phyloP scores from a whole-genome alignment of 192 early-diverging fungal species.

The Geranomyces variabilis region DNA sequence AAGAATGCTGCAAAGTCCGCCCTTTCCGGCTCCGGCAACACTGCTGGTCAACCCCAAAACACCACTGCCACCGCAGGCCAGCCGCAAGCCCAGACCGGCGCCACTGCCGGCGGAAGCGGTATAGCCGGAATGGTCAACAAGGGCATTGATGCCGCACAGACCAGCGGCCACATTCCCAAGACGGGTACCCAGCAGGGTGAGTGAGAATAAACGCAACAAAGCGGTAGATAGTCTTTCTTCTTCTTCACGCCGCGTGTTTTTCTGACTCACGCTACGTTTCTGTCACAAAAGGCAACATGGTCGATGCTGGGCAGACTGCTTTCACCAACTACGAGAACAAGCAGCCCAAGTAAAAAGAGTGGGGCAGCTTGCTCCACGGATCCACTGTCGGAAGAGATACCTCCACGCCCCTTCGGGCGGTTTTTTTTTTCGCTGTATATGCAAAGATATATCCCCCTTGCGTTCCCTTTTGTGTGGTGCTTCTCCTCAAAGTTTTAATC shows the following conservation, averaged over 20 bases:
- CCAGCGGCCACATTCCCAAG: slow-evolving; percentile 6
- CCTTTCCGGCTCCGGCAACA: not conserved
- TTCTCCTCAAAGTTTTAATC: too few relatives aligned
- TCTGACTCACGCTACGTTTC: too few relatives aligned
- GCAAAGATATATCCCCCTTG: too few relatives aligned
- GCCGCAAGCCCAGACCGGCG: not conserved
- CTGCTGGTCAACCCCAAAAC: not conserved
- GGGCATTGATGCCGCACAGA: slow-evolving; percentile 13
- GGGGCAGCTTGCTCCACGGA: too few relatives aligned
- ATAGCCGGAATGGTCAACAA: not conserved
- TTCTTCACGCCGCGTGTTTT: too few relatives aligned
- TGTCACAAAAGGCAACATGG: slow-evolving; percentile 17
- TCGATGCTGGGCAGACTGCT: slow-evolving; percentile 11
- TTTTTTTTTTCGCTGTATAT: too few relatives aligned
- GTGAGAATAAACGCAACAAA: not conserved
- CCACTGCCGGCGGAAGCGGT: too few relatives aligned
- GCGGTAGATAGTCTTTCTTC: not conserved
- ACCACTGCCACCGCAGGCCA: not conserved
- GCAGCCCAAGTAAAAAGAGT: not conserved
- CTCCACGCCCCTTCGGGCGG: too few relatives aligned
- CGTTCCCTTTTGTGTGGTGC: too few relatives aligned
- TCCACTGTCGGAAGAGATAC: too few relatives aligned
- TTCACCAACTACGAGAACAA: slow-evolving; percentile 56
- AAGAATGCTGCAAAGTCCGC: not conserved
- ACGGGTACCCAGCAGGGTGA: slow-evolving; percentile 13